Evolutionary conservation across 164 flowering plant genomes (phyloP).

Genomic region (grape (Vitis vinifera)): DNA sequence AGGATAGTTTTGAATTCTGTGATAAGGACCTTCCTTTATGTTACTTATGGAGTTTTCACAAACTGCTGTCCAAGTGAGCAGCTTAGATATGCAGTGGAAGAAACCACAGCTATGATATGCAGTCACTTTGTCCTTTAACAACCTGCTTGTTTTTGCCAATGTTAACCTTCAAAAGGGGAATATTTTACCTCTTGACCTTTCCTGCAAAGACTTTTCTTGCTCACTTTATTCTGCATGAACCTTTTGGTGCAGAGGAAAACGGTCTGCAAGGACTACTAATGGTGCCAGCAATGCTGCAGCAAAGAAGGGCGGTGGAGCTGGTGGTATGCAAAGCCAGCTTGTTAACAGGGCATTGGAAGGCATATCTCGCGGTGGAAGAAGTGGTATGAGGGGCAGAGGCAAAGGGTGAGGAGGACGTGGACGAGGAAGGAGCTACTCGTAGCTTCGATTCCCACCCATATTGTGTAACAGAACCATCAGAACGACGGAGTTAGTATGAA

Average conservation of each 20-base stretch:
- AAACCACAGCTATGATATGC: too few relatives aligned
- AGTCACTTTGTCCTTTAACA: too few relatives aligned
- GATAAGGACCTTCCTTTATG: too few relatives aligned
- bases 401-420: conserved; percentile 50
- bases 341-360: conserved; percentile 76
- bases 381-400: conserved; percentile 33
- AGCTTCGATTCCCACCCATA: conserved; percentile 1
- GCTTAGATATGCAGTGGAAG: too few relatives aligned
- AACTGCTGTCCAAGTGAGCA: too few relatives aligned
- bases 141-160: too few relatives aligned
- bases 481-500: not conserved
- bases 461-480: not conserved
- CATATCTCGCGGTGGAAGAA: conserved; percentile 57
- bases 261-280: conserved; percentile 50
- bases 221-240: not conserved
- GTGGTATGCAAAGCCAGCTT: conserved; percentile 66
- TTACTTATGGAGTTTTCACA: too few relatives aligned
- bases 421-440: conserved; percentile 63
- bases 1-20: too few relatives aligned
- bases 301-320: conserved; percentile 79
- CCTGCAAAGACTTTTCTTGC: not conserved
- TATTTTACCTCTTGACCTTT: too few relatives aligned
- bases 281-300: conserved; percentile 42
- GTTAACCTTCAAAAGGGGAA: too few relatives aligned
- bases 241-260: conserved; percentile 55